Conservation (phyloP, 83 land plant genomes). For the Diphasiastrum complanatum region DNA sequence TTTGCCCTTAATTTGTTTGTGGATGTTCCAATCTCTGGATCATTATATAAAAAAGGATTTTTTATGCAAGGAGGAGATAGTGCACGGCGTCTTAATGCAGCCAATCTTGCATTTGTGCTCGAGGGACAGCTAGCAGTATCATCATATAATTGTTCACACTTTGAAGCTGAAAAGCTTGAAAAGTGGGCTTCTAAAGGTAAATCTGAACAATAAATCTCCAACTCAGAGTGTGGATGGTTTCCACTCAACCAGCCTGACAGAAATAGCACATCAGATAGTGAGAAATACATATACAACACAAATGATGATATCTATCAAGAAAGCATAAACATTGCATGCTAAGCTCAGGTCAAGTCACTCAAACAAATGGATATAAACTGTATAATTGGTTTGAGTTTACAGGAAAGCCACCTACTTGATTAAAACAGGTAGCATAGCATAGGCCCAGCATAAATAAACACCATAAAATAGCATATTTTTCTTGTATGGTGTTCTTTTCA, state of each 20-base stretch:
- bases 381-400: too few species aligned
- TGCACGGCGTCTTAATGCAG: constrained; percentile 29
- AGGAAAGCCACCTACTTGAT: too few species aligned
- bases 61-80: constrained; percentile 35
- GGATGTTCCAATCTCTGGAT: not conserved
- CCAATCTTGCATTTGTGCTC: constrained; percentile 21
- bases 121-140: constrained; percentile 6
- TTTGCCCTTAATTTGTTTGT: not conserved
- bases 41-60: constrained; percentile 26
- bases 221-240: not conserved
- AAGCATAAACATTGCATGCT: too few species aligned
- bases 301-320: too few species aligned
- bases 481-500: too few species aligned
- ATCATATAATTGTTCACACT: constrained; percentile 14
- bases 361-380: too few species aligned
- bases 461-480: too few species aligned
- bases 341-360: too few species aligned
- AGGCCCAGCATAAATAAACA: too few species aligned
- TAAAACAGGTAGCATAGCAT: too few species aligned
- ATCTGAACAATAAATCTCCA: constrained; percentile 2
- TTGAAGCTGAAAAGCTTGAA: not conserved
- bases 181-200: not conserved
- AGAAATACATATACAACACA: too few species aligned
- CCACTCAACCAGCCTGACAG: constrained; percentile 17
- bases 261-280: not conserved